Conservation (phyloP, 768 basidiomycete genomes). For the Lactarius quietus region DNA sequence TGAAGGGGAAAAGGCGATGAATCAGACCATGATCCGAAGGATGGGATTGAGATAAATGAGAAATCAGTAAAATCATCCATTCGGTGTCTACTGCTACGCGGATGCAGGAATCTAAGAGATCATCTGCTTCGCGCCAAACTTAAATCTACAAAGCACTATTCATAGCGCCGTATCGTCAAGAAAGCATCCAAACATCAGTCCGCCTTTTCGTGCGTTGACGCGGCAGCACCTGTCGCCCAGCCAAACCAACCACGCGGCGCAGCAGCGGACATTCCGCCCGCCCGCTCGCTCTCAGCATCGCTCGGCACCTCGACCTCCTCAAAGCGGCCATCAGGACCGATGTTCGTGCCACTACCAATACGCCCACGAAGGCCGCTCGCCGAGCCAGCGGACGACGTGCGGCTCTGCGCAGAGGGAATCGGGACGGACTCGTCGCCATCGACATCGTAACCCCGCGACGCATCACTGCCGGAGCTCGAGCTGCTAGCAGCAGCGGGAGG, state of each 20-base stretch:
- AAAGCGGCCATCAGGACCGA: slow-evolving; percentile 41
- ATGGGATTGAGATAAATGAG: neutral
- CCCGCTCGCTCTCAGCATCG: slow-evolving; percentile 57
- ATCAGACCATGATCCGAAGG: no score
- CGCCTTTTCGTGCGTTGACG: slow-evolving; percentile 10
- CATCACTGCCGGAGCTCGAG: neutral
- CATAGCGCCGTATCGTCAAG: neutral
- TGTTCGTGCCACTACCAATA: slow-evolving; percentile 4
- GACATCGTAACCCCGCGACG: slow-evolving; percentile 20
- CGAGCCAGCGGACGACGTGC: slow-evolving; percentile 38
- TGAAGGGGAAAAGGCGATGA: no score
- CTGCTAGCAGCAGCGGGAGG: slow-evolving; percentile 26
- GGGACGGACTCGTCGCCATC: slow-evolving; percentile 12
- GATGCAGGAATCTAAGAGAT: neutral
- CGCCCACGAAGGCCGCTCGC: slow-evolving; percentile 22
- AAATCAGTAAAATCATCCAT: neutral
- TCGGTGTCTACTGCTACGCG: neutral
- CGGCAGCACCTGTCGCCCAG: slow-evolving; percentile 14
- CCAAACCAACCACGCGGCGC: slow-evolving; percentile 21
- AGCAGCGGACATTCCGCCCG: neutral
- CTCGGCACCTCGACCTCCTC: slow-evolving; percentile 72
- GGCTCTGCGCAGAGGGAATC: slow-evolving; percentile 42
- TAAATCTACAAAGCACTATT: neutral
- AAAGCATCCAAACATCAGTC: slow-evolving; percentile 2
- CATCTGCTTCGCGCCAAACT: neutral